Evolutionary conservation across 441 rosid genomes (phyloP), one percentile per base, ranked within the genome.

Genomic region (Cnidoscolus chayamansa): DNA sequence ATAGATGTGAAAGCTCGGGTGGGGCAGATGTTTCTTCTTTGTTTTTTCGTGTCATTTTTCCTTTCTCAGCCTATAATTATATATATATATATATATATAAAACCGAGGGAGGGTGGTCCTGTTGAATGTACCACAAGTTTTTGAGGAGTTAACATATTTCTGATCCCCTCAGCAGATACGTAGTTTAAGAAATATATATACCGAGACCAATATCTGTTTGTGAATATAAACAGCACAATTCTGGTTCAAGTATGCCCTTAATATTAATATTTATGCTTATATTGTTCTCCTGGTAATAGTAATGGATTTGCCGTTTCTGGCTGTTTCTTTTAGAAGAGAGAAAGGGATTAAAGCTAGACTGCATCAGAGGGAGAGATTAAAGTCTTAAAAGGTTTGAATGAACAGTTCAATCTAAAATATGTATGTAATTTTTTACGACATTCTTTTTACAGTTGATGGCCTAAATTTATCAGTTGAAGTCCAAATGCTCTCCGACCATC

Each of bases 31-130:
- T 7, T 66, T 16, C 68, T 17, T 30, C 10, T 4, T 35, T 40
- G 45, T 40, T 40, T 4, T 40, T 40, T 40, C 45, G 0, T 47
- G 66, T 31, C 4, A 0, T 35, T 35, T 35, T 4, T 4, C 40
- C 48, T 53, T 70, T 31, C 4, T 12, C 10, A 10, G 10, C 50
- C 20, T 2, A 35, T 4, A n/a, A 51, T 67, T 81, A 25, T 25
- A 25, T 25, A 25, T 25, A 25, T 25, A 25, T 25, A 25, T 25
- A 25, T 25, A 25, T 25, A 81, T 79, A 77, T 68, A 75, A 51
- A 62, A 30, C 57, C 63, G 63, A 66, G 30, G 7, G 15, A 2
- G n/a, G 49, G 68, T 51, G 48, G 15, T 11, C 66, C 37, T 10
- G 0, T 40, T 10, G 30, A 55, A 55, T 11, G 20, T 49, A n/a